Evolutionary conservation across 768 basidiomycete genomes (phyloP).

Genomic region (Leccinellum luteum): DNA sequence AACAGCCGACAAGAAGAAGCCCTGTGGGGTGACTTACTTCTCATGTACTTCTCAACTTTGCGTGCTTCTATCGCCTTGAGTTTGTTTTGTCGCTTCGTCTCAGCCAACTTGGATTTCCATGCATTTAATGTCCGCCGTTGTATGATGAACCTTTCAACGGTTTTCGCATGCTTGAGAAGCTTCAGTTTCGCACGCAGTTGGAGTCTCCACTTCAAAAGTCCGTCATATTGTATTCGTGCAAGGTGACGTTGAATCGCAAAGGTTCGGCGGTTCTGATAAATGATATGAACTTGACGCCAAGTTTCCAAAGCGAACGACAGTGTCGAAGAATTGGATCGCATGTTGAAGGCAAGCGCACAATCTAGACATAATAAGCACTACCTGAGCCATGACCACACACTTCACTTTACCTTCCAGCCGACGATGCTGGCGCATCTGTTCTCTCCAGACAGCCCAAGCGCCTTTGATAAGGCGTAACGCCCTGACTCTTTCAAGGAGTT

Average conservation of each 20-base stretch:
- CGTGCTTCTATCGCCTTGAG: conserved; percentile 42
- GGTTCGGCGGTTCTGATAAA: conserved; percentile 44
- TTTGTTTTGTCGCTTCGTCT: conserved; percentile 43
- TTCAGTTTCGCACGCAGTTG: conserved; percentile 49
- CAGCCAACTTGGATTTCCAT: conserved; percentile 48
- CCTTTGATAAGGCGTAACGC: conserved; percentile 43
- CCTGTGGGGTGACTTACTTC: conserved; percentile 32
- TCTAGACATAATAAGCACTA: conserved; percentile 34
- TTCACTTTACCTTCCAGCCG: conserved; percentile 45
- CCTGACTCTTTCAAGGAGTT: conserved; percentile 52
- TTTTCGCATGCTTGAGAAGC: conserved; percentile 51
- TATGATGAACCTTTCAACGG: conserved; percentile 51
- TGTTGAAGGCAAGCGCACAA: conserved; percentile 48
- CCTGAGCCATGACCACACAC: background rate
- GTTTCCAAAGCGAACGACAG: conserved; percentile 37
- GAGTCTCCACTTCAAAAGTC: conserved; percentile 55
- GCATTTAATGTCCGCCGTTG: conserved; percentile 44
- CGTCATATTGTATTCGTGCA: conserved; percentile 38
- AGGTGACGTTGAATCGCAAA: conserved; percentile 45
- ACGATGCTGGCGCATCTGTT: conserved; percentile 38
- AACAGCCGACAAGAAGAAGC: background rate
- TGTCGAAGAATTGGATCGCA: conserved; percentile 41
- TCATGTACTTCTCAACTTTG: conserved; percentile 29
- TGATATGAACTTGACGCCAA: conserved; percentile 44
- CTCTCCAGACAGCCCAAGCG: conserved; percentile 51